phyloP scores from a whole-genome alignment of 129 eudicot genomes.

The Pulicaria dysenterica region DNA sequence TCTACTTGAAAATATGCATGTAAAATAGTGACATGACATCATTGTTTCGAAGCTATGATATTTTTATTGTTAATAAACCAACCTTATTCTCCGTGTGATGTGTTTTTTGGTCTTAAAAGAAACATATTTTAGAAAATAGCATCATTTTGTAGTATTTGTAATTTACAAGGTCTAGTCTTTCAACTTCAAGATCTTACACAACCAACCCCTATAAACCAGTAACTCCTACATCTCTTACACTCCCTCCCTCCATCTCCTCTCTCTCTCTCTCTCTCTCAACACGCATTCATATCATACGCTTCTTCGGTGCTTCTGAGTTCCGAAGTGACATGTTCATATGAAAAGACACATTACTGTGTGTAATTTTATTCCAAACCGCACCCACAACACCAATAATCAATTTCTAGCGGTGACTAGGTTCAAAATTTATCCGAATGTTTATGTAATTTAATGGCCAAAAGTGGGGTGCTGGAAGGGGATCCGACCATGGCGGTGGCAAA shows the following conservation, averaged over 20 bases:
- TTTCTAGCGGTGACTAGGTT: slow-evolving; percentile 1
- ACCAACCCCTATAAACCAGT: slow-evolving; percentile 38
- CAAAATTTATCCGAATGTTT: slow-evolving; percentile 9
- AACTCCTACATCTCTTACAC: slow-evolving; percentile 31
- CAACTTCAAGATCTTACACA: slow-evolving; percentile 21
- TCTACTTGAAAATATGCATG: too few relatives aligned
- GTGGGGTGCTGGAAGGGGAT: slow-evolving; percentile 61
- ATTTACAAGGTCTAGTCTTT: background rate
- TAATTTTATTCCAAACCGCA: background rate
- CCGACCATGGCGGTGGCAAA: slow-evolving; percentile 34
- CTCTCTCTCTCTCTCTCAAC: slow-evolving; percentile 26
- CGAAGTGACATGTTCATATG: slow-evolving; percentile 5
- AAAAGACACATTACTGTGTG: slow-evolving; percentile 15
- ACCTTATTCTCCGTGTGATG: too few relatives aligned
- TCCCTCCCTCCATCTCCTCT: slow-evolving; percentile 29
- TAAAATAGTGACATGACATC: too few relatives aligned
- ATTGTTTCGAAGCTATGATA: background rate
- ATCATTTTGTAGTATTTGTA: background rate
- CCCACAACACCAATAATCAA: slow-evolving; percentile 17
- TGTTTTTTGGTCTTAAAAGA: background rate
- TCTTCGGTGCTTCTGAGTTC: slow-evolving; percentile 26
- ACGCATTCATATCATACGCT: background rate
- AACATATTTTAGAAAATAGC: background rate
- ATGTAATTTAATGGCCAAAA: slow-evolving; percentile 58
- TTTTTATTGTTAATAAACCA: background rate